These are phyloP conservation scores for Podospora pseudopauciseta DNA, from an alignment of 495 filamentous ascomycete species.

Conservation along the genomic window DNA sequence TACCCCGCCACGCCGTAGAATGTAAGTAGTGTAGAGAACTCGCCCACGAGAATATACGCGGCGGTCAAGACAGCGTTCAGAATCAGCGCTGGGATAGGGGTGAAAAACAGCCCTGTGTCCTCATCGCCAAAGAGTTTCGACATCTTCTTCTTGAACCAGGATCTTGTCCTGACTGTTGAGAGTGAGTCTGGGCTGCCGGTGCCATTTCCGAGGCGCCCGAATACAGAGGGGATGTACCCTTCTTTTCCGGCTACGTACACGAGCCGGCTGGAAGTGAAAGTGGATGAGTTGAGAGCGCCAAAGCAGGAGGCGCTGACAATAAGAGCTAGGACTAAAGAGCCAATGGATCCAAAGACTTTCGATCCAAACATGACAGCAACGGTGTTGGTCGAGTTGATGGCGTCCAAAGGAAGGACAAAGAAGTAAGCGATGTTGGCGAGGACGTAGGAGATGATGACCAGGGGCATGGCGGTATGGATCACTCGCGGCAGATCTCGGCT, in stretches of 20 bases:
- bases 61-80: slow-evolving; percentile 72
- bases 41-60: slow-evolving; percentile 77
- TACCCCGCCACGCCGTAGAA: slow-evolving; percentile 98
- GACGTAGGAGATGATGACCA: slow-evolving; percentile 87
- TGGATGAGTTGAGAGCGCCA: slow-evolving; percentile 89
- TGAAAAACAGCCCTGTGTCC: slow-evolving; percentile 67
- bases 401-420: slow-evolving; percentile 78
- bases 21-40: slow-evolving; percentile 86
- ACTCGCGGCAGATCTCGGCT: slow-evolving; percentile 86
- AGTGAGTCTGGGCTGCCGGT: slow-evolving; percentile 36
- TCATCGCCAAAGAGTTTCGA: slow-evolving; percentile 58
- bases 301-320: slow-evolving; percentile 86
- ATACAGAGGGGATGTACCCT: slow-evolving; percentile 81
- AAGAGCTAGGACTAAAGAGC: slow-evolving; percentile 80
- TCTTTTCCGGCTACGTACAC: slow-evolving; percentile 95
- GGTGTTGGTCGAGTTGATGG: slow-evolving; percentile 82
- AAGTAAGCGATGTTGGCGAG: slow-evolving; percentile 91
- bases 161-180: slow-evolving; percentile 51
- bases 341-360: slow-evolving; percentile 81
- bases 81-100: slow-evolving; percentile 83
- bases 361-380: slow-evolving; percentile 90
- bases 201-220: slow-evolving; percentile 78
- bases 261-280: slow-evolving; percentile 87
- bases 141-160: slow-evolving; percentile 55
- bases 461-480: slow-evolving; percentile 94